Conservation (phyloP, 1,284 basidiomycete species). For the Puccinia horiana region DNA sequence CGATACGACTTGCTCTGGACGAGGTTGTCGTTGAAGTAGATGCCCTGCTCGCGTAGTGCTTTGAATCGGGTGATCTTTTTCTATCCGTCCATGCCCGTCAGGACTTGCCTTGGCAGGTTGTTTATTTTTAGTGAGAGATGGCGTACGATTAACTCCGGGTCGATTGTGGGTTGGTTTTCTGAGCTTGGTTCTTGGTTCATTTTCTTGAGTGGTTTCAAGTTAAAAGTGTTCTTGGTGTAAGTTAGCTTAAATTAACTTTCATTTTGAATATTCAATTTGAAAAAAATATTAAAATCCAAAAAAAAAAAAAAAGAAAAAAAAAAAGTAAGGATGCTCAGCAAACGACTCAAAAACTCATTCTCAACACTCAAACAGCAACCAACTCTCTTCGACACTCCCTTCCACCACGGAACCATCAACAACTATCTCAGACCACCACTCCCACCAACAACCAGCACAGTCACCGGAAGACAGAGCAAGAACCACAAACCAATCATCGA, state of each 20-base stretch:
- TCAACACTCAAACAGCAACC: not conserved
- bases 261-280: not conserved
- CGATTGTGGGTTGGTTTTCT: not conserved
- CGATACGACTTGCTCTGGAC: constrained; percentile 85
- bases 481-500: constrained; percentile 13
- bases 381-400: not conserved
- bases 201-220: not conserved
- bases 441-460: constrained; percentile 4
- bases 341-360: not conserved
- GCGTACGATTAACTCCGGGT: not conserved
- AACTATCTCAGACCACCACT: constrained; percentile 38
- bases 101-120: not conserved
- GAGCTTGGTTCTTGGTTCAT: not conserved
- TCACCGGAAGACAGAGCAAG: not conserved
- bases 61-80: constrained; percentile 71
- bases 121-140: not conserved
- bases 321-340: not conserved
- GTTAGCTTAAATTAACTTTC: not conserved
- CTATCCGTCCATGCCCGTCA: not conserved
- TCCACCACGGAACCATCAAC: not conserved
- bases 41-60: constrained; percentile 67
- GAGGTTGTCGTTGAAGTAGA: constrained; percentile 90
- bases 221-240: too few relatives aligned
- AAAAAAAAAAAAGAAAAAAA: not conserved
- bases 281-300: not conserved